Evolutionary conservation across 169 alveolate species (phyloP), one percentile per base, ranked within the genome.

Genomic region (Plasmodium gonderi): DNA sequence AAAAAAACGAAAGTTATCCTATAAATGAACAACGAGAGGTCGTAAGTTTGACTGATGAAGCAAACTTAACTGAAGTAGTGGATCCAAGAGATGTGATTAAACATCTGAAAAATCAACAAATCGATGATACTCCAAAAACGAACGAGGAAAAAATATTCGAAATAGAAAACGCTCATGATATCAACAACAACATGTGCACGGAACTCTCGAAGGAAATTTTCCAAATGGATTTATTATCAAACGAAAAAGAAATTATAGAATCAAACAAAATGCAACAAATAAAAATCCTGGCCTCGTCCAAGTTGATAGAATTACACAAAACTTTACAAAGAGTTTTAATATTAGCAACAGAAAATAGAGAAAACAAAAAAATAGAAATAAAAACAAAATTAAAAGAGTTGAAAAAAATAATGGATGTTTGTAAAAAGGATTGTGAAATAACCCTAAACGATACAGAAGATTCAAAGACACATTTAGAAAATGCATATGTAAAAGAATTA

Each of bases 391-490:
- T 82, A 31, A 79, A 82, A 69, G 92, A 82, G 40, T 36, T 82
- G 54, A 82, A 82, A 54, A 82, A 82, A 82, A 82, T 82, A 2
- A 82, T 82, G 82, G 76, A 82, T 11, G 92, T 82, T 14, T 82
- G 92, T 54, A 82, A 68, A 17, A 82, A 82, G 67, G 92, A 82
- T 69, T 82, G 92, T 54, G 92, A 82, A 44, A 54, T 82, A 82
- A 82, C 81, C 3, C 92, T 82, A 12, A 45, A 69, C 36, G 92
- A 82, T 17, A 45, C 92, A 0, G 82, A 82, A 82, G 92, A 69
- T 36, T 82, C 92, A n/a, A 82, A 82, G 38, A 26, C 45, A 44
- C 92, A 82, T 33, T 14, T 82, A 69, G 92, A 82, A 69, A 82
- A 82, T 82, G 81, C 60, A 14, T 82, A 82, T 40, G 82, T 82